Evolutionary conservation across 768 basidiomycete genomes (phyloP).

Genomic region (Tubosaeta sp.): DNA sequence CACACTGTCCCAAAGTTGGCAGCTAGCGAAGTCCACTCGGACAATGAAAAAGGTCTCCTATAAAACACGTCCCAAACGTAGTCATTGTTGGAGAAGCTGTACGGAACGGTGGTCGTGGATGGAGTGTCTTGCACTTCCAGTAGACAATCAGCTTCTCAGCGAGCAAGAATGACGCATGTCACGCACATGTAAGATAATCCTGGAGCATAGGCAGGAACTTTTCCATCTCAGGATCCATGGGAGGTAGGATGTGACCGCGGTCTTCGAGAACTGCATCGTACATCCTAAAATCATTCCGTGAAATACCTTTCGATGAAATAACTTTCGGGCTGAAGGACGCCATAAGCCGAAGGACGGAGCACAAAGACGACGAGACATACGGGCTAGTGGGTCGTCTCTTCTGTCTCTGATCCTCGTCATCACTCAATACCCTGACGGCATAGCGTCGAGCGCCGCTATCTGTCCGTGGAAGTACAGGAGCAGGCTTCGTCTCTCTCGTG

Average conservation of each 20-base stretch:
- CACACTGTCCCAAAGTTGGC: constrained; percentile 65
- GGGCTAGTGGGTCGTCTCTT: constrained; percentile 37
- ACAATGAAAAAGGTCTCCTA: constrained; percentile 55
- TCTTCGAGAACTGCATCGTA: constrained; percentile 63
- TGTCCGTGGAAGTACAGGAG: constrained; percentile 19
- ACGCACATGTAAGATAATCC: constrained; percentile 64
- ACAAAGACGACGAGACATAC: constrained; percentile 28
- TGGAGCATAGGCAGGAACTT: constrained; percentile 75
- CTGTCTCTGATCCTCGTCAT: constrained; percentile 2
- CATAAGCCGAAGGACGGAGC: not conserved
- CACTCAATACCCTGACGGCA: constrained; percentile 36
- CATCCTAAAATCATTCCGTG: constrained; percentile 52
- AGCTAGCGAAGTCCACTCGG: constrained; percentile 55
- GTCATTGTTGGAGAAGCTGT: constrained; percentile 38
- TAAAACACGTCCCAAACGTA: constrained; percentile 88
- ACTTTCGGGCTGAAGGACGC: constrained; percentile 48
- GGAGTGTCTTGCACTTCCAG: constrained; percentile 26
- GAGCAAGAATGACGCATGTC: not conserved
- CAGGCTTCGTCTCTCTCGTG: constrained; percentile 9
- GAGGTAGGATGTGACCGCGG: constrained; percentile 25
- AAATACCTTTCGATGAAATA: constrained; percentile 47
- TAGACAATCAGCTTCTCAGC: not conserved
- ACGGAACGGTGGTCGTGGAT: constrained; percentile 2
- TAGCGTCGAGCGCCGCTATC: constrained; percentile 47
- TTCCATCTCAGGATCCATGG: constrained; percentile 60